Conservation (phyloP, 2,329 filamentous ascomycete species). For the Penicillium sp. region DNA sequence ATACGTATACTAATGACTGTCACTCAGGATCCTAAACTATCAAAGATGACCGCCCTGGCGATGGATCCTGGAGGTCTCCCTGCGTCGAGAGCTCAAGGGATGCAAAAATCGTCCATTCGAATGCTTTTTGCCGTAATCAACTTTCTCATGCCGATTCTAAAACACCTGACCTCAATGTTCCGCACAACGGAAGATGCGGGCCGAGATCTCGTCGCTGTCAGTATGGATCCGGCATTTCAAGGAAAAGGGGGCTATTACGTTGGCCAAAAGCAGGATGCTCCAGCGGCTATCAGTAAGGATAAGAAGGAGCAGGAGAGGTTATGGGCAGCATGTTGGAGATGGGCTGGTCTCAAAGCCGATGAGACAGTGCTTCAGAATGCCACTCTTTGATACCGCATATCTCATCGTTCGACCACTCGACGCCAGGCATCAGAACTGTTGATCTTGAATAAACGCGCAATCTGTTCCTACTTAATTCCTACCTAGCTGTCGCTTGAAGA, state of each 20-base stretch:
- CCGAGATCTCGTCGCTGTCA: constrained; percentile 17
- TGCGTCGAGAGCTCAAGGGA: constrained; percentile 16
- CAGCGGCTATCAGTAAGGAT: constrained; percentile 6
- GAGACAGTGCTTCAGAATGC: not conserved
- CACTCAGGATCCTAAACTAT: constrained; percentile 23
- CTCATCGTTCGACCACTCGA: not conserved
- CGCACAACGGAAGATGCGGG: constrained; percentile 18
- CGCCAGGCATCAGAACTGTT: not conserved
- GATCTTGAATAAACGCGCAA: no score
- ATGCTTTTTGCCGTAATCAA: constrained; percentile 11
- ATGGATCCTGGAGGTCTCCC: constrained; percentile 35
- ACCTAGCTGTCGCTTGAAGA: no score
- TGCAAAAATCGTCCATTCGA: constrained; percentile 11
- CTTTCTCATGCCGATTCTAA: constrained; percentile 18
- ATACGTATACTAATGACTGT: not conserved
- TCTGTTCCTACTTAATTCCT: no score
- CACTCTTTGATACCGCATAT: not conserved
- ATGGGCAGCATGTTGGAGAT: constrained; percentile 21
- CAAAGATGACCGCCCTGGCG: constrained; percentile 29
- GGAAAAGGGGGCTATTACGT: constrained; percentile 17
- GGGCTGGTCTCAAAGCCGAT: constrained; percentile 10
- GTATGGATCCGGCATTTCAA: constrained; percentile 11
- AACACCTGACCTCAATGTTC: constrained; percentile 12
- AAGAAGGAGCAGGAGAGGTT: constrained; percentile 7
- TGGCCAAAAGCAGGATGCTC: constrained; percentile 3